Evolutionary conservation across 805 yeast genomes (phyloP).

Genomic region (Hanseniaspora clermontiae): DNA sequence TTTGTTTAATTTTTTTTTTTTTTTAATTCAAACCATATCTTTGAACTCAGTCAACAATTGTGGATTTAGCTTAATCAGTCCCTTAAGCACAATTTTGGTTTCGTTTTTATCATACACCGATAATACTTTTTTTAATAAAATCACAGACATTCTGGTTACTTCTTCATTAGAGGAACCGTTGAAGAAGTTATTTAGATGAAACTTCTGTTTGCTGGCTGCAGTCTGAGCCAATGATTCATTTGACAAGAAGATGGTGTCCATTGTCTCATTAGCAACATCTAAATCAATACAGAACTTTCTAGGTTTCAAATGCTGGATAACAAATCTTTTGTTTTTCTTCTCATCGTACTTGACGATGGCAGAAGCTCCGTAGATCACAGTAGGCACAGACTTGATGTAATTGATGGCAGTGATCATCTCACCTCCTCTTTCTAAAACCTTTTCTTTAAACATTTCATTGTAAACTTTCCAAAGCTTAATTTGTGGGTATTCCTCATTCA

Average conservation of each 20-base stretch:
- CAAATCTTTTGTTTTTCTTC: constrained; percentile 57
- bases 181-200: constrained; percentile 8
- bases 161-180: background rate
- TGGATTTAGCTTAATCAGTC: background rate
- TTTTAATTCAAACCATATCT: background rate
- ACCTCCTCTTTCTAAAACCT: constrained; percentile 38
- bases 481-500: constrained; percentile 81
- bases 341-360: constrained; percentile 79
- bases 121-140: constrained; percentile 1
- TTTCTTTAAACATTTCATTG: constrained; percentile 69
- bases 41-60: background rate
- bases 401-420: constrained; percentile 86
- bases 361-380: constrained; percentile 74
- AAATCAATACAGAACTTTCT: constrained; percentile 45
- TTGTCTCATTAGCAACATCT: constrained; percentile 35
- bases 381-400: constrained; percentile 84
- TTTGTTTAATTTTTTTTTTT: too few relatives aligned
- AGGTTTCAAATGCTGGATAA: constrained; percentile 90
- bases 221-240: background rate
- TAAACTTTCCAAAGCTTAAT: constrained; percentile 92
- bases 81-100: background rate
- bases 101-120: background rate
- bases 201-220: background rate
- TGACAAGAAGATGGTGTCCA: constrained; percentile 19
- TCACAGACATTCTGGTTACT: background rate